Percentiles rank a stretch among this genome's conserved stretches.
Evolutionary conservation across 352 stramenopile genomes (phyloP).

Genomic region (Hyaloperonospora brassicae): DNA sequence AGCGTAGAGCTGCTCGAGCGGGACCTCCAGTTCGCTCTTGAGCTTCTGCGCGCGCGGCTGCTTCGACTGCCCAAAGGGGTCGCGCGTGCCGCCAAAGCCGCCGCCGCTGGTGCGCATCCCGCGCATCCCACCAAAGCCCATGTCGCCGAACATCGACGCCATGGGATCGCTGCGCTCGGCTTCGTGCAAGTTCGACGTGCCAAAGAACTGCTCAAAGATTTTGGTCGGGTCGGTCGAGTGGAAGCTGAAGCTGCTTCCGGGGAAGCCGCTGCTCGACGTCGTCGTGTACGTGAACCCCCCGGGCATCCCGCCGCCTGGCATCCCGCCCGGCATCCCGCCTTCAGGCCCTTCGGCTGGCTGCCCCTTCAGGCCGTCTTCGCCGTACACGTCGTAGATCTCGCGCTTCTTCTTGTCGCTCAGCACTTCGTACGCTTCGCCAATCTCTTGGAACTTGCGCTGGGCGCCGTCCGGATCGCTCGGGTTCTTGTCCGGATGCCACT

Average conservation of each 20-base stretch:
- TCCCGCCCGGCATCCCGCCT: constrained; percentile 34
- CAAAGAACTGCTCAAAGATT: constrained; percentile 89
- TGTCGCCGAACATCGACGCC: constrained; percentile 56
- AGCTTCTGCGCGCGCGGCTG: constrained; percentile 42
- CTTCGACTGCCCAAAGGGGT: constrained; percentile 34
- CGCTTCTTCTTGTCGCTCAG: constrained; percentile 90
- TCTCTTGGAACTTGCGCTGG: constrained; percentile 90
- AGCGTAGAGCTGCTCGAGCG: constrained; percentile 84
- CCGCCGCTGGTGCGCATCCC: constrained; percentile 31
- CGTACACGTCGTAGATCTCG: constrained; percentile 89
- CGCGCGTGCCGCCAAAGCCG: constrained; percentile 27
- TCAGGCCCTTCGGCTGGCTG: constrained; percentile 25
- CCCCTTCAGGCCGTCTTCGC: constrained; percentile 86
- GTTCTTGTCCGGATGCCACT: constrained; percentile 92
- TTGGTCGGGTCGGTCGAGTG: constrained; percentile 75
- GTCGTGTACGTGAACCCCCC: constrained; percentile 37
- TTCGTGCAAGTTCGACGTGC: constrained; percentile 72
- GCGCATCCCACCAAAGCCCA: constrained; percentile 47
- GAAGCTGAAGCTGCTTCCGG: constrained; percentile 51
- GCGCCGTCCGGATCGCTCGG: constrained; percentile 75
- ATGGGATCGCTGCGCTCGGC: constrained; percentile 65
- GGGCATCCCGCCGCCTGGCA: constrained; percentile 47
- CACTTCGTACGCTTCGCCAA: constrained; percentile 90
- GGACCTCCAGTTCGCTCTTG: constrained; percentile 86
- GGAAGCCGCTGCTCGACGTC: constrained; percentile 51